A percentile compares a stretch with the other conserved stretches of the same genome.
phyloP scores from a whole-genome alignment of 2,329 filamentous ascomycete species.

The Cladobotryum protrusum region DNA sequence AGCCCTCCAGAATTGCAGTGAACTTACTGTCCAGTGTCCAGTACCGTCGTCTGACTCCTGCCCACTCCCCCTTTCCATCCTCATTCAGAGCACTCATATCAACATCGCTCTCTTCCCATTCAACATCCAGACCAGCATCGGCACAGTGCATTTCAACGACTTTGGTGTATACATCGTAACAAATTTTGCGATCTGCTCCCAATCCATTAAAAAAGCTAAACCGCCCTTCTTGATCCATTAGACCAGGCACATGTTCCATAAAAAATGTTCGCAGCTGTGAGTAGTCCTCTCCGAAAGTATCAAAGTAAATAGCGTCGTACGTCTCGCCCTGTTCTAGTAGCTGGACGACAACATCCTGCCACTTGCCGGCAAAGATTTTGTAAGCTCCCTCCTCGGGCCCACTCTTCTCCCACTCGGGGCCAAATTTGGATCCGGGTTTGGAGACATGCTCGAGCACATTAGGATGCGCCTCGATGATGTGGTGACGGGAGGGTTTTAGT shows the following conservation, averaged over 20 bases:
- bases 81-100: conserved; percentile 59
- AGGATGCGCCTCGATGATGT: conserved; percentile 82
- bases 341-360: conserved; percentile 72
- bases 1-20: not conserved
- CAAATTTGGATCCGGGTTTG: conserved; percentile 44
- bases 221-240: conserved; percentile 65
- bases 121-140: conserved; percentile 83
- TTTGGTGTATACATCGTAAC: conserved; percentile 92
- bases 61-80: conserved; percentile 71
- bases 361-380: conserved; percentile 61
- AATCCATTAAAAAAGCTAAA: conserved; percentile 90
- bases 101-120: conserved; percentile 75
- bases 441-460: conserved; percentile 63
- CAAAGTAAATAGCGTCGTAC: conserved; percentile 91
- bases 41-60: conserved; percentile 80
- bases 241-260: conserved; percentile 72
- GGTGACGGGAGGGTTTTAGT: conserved; percentile 62
- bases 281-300: conserved; percentile 96
- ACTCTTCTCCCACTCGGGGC: conserved; percentile 46
- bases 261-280: conserved; percentile 80
- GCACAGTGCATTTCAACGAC: conserved; percentile 86
- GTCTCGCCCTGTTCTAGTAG: conserved; percentile 62
- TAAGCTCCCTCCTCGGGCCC: conserved; percentile 60
- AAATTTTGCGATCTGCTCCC: conserved; percentile 84
- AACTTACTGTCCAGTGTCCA: conserved; percentile 72